Base-by-base conservation (phyloP, 768 basidiomycete genomes). In the Termitomyces sp. region DNA sequence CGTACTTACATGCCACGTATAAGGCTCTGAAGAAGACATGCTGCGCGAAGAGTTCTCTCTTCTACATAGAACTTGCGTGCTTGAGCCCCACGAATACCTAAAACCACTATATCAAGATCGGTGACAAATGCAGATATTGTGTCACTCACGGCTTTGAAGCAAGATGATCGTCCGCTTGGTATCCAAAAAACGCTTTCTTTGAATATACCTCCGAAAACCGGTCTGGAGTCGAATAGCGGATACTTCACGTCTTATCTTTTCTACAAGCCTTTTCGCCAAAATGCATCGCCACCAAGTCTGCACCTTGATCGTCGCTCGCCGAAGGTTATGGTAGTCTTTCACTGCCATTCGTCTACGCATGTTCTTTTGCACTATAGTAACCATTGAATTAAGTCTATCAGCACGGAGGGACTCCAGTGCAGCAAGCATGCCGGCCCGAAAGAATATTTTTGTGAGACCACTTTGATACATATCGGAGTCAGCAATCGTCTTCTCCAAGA, bases 371-470 rank as follows among this genome's bases (percentile, higher is more conserved):
- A 99, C 88, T 50, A 97, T 82, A 12, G 94, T 97, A 58, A 95
- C 93, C 73, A 99, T 83, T 21, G 85, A 77, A 66, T 96, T 95
- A 51, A 98, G 80, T 56, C 90, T 80, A 57, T 90, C 85, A 7
- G 93, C 86, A 40, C 97, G 90, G 53, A 95, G 78, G 15, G 91
- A 84, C 72, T 99, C 97, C 44, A 99, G 79, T 6, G 90, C 89
- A 26, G 97, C 96, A 53, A 99, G 87, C 93, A 98, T 98, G 60
- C 97, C 97, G 12, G 97, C 95, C 57, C 97, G 85, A 81, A 99
- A 98, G 76, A 99, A 99, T 62, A 99, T 98, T 74, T 99, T 99
- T 26, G 92, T 98, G 28, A 94, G 79, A 62, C 97, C 97, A 65
- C 87, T 86, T 72, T 99, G 97, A 71, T 94, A 97, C 77, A 96